Conservation (phyloP, 2,329 filamentous ascomycete genomes). For the Penicillium olsonii region DNA sequence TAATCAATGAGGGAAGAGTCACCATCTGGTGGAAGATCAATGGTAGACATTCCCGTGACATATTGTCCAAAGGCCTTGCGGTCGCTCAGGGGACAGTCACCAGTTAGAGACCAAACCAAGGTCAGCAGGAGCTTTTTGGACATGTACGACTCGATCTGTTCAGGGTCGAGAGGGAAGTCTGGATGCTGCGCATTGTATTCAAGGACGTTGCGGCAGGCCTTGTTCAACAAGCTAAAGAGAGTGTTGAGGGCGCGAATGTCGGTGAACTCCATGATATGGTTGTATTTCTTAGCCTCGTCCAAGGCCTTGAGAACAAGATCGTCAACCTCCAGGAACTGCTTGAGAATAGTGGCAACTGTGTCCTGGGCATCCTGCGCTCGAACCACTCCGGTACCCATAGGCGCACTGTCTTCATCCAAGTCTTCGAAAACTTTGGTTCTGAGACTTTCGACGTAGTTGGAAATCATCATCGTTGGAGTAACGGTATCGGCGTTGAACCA, state of each 20-base stretch:
- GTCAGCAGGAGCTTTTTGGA: slow-evolving; percentile 93
- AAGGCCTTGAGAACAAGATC: slow-evolving; percentile 79
- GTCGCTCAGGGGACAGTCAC: slow-evolving; percentile 85
- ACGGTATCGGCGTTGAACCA: slow-evolving; percentile 99
- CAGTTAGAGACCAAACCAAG: slow-evolving; percentile 92
- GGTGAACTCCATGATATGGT: slow-evolving; percentile 99
- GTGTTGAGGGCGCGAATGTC: slow-evolving; percentile 87
- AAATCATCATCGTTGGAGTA: slow-evolving; percentile 86
- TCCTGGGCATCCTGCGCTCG: slow-evolving; percentile 78
- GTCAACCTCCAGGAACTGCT: slow-evolving; percentile 73
- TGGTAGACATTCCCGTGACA: slow-evolving; percentile 76
- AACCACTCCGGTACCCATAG: slow-evolving; percentile 71
- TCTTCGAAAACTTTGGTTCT: slow-evolving; percentile 87
- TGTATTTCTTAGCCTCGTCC: slow-evolving; percentile 72
- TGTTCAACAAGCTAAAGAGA: slow-evolving; percentile 92
- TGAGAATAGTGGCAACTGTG: slow-evolving; percentile 76
- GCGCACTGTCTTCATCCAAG: slow-evolving; percentile 85
- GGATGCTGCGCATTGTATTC: slow-evolving; percentile 95
- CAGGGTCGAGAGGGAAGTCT: slow-evolving; percentile 88
- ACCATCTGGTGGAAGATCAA: slow-evolving; percentile 79
- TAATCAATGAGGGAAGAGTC: slow-evolving; percentile 88
- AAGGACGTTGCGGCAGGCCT: slow-evolving; percentile 84
- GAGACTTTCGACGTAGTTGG: slow-evolving; percentile 84
- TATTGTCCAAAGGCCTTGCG: slow-evolving; percentile 88
- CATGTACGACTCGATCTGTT: slow-evolving; percentile 85